Conservation (phyloP, 2,329 filamentous ascomycete genomes). For the Curvularia hawaiiensis region DNA sequence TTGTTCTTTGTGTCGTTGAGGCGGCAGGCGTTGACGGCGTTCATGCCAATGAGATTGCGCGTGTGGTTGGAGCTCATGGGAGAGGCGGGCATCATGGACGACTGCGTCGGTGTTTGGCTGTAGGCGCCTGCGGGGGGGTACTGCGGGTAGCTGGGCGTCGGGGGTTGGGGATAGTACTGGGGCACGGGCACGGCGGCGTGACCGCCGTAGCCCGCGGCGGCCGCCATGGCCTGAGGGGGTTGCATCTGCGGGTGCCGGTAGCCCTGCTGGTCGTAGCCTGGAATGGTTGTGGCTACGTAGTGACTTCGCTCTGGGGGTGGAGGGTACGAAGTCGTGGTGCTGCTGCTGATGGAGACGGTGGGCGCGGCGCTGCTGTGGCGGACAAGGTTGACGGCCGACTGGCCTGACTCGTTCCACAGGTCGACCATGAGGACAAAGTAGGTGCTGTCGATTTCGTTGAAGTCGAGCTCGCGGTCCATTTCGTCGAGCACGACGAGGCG, state of each 20-base stretch:
- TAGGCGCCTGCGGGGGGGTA: constrained; percentile 7
- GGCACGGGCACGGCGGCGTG: constrained; percentile 7
- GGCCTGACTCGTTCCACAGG: constrained; percentile 67
- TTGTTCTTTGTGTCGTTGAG: constrained; percentile 79
- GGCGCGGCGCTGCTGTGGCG: constrained; percentile 69
- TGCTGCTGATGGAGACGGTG: constrained; percentile 73
- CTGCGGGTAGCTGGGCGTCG: constrained; percentile 4
- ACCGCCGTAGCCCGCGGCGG: constrained; percentile 14
- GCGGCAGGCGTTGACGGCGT: constrained; percentile 85
- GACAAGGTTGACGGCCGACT: constrained; percentile 70
- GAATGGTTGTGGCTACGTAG: constrained; percentile 46
- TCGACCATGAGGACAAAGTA: constrained; percentile 73
- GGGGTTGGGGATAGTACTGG: constrained; percentile 9
- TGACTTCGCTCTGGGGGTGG: constrained; percentile 52
- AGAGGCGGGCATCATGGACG: constrained; percentile 27
- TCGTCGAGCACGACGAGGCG: constrained; percentile 79
- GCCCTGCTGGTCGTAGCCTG: constrained; percentile 4
- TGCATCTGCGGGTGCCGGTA: constrained; percentile 44
- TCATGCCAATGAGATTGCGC: constrained; percentile 89
- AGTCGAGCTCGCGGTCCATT: constrained; percentile 81
- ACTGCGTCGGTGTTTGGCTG: constrained; percentile 10
- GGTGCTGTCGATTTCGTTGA: constrained; percentile 72
- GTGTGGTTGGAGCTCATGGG: constrained; percentile 72
- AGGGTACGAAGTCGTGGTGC: constrained; percentile 78
- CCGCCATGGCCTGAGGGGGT: constrained; percentile 14